A percentile compares a stretch with the other conserved stretches of the same genome.
Conservation (phyloP, 1,139 yeast genomes). For the Suhomyces bokatorum region DNA sequence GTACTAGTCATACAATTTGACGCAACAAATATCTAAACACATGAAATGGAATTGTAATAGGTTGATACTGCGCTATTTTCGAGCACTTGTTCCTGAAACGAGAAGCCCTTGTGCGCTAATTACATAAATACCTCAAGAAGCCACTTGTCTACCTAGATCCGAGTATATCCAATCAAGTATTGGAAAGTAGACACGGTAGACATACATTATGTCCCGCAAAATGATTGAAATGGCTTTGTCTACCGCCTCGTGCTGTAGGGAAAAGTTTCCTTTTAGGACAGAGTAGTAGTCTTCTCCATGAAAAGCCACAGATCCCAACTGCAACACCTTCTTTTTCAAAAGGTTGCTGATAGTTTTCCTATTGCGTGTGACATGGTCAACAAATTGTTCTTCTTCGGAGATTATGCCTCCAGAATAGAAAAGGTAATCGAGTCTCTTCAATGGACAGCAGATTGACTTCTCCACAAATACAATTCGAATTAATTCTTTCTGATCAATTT, state of each 20-base stretch:
- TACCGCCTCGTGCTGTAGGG: conserved; percentile 10
- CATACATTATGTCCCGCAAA: conserved; percentile 10
- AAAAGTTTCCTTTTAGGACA: conserved; percentile 15
- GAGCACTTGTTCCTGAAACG: not conserved
- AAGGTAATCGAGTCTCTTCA: no score
- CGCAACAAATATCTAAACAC: not conserved
- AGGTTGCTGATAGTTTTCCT: not conserved
- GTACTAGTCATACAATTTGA: not conserved
- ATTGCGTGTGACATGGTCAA: not conserved
- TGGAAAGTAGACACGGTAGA: conserved; percentile 30
- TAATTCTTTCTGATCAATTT: not conserved
- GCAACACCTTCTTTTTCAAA: not conserved
- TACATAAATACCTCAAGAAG: conserved; percentile 2
- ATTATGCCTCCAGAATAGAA: no score
- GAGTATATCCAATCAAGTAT: conserved; percentile 33
- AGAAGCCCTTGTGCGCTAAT: not conserved
- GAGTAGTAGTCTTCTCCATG: not conserved
- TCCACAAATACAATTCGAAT: not conserved
- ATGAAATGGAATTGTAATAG: not conserved
- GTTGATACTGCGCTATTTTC: not conserved
- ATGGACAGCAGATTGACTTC: not conserved
- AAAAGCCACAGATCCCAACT: not conserved
- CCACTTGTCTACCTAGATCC: conserved; percentile 26
- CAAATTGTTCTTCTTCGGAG: no score
- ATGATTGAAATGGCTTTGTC: conserved; percentile 12